Percentiles rank a stretch among this genome's conserved stretches.
These are phyloP conservation scores for Platanthera zijinensis DNA, from an alignment of 106 monocot species.

Conservation along the genomic window DNA sequence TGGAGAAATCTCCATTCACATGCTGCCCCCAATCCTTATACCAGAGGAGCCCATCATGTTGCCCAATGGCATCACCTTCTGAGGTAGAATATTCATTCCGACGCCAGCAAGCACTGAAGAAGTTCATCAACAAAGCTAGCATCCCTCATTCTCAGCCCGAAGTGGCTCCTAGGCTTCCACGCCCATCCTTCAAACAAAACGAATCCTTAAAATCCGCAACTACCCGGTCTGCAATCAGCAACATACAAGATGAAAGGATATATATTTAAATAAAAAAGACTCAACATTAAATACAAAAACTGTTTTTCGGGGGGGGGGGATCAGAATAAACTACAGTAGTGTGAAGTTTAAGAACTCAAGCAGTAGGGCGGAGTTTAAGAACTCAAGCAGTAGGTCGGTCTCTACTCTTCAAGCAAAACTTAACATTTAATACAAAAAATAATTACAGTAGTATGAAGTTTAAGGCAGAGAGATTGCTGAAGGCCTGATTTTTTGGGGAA, in stretches of 20 bases:
- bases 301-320: no score
- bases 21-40: slow-evolving; percentile 8
- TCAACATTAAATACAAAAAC: no score
- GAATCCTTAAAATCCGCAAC: neutral
- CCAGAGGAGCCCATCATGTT: slow-evolving; percentile 7
- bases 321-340: no score
- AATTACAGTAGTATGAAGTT: no score
- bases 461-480: no score
- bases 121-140: slow-evolving; percentile 8
- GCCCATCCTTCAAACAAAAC: neutral
- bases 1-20: slow-evolving; percentile 15
- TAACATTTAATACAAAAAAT: no score
- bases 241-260: neutral
- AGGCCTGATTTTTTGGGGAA: no score
- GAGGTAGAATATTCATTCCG: neutral
- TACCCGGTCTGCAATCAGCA: neutral
- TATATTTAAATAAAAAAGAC: no score
- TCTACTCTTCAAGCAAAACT: no score
- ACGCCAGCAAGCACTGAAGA: slow-evolving; percentile 13
- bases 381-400: no score
- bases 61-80: neutral
- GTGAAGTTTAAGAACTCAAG: no score
- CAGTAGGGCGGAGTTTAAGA: no score
- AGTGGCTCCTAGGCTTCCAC: neutral
- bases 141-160: slow-evolving; percentile 6